phyloP scores from a whole-genome alignment of 2,329 filamentous ascomycete genomes.

The Conoideocrella luteorostrata region DNA sequence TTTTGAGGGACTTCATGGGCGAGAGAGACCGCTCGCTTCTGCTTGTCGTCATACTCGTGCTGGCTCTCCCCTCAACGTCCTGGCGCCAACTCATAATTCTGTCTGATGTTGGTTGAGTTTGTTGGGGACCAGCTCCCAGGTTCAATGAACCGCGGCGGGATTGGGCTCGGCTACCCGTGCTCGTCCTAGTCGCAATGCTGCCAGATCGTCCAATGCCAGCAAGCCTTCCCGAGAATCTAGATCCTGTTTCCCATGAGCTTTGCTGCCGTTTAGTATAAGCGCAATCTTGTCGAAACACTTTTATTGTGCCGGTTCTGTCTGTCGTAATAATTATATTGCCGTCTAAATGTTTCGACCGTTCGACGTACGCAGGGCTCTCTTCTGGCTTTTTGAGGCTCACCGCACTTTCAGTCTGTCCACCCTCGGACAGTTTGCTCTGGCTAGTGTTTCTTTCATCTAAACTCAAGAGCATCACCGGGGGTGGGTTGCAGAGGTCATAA shows the following conservation, averaged over 20 bases:
- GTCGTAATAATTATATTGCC: constrained; percentile 92
- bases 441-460: constrained; percentile 53
- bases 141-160: constrained; percentile 51
- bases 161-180: constrained; percentile 38
- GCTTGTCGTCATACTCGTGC: constrained; percentile 31
- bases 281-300: constrained; percentile 93
- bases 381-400: constrained; percentile 42
- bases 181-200: constrained; percentile 50
- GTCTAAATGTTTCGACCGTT: constrained; percentile 66
- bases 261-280: constrained; percentile 71
- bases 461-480: constrained; percentile 75
- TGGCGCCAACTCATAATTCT: constrained; percentile 87
- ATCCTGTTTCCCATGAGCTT: constrained; percentile 72
- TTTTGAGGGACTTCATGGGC: constrained; percentile 38
- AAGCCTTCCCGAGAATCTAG: constrained; percentile 66
- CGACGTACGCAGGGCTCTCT: constrained; percentile 70
- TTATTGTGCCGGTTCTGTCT: constrained; percentile 82
- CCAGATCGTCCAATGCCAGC: constrained; percentile 47
- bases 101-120: constrained; percentile 47
- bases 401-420: constrained; percentile 26
- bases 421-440: constrained; percentile 32
- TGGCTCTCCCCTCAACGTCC: constrained; percentile 41
- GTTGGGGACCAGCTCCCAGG: constrained; percentile 20
- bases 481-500: constrained; percentile 95
- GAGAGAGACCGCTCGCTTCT: constrained; percentile 51